Percentiles rank a stretch among this genome's conserved stretches.
Conservation (phyloP, 1,284 basidiomycete species). For the Gymnopus androsaceus region DNA sequence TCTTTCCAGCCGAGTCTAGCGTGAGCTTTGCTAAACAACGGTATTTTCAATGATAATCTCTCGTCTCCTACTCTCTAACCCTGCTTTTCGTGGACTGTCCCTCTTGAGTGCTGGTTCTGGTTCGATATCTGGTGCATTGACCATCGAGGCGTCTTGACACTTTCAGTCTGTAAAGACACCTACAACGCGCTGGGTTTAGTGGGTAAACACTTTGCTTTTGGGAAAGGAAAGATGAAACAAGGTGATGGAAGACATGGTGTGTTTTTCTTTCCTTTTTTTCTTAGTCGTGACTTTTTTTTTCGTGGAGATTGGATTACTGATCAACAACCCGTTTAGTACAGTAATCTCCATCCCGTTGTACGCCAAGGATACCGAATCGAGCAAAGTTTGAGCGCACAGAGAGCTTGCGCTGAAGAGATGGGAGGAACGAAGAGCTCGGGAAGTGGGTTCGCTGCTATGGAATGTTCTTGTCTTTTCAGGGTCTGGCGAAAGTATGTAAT, state of each 20-base stretch:
- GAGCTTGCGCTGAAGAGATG: conserved; percentile 39
- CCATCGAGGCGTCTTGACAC: conserved; percentile 14
- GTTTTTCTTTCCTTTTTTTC: conserved; percentile 26
- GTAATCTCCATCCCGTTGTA: conserved; percentile 48
- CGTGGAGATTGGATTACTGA: neutral
- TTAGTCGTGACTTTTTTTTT: neutral
- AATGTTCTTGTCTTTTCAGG: conserved; percentile 42
- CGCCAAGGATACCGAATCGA: conserved; percentile 33
- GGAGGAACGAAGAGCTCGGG: conserved; percentile 37
- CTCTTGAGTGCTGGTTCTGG: conserved; percentile 8
- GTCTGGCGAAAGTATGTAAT: conserved; percentile 23
- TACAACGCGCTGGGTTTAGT: conserved; percentile 17
- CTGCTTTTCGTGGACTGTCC: conserved; percentile 7
- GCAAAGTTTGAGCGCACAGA: conserved; percentile 34
- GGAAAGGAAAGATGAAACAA: conserved; percentile 15
- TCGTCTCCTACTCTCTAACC: neutral
- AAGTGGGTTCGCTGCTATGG: conserved; percentile 41
- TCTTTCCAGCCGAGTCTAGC: neutral
- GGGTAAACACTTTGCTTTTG: conserved; percentile 13
- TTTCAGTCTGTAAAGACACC: conserved; percentile 17
- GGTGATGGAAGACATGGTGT: conserved; percentile 44
- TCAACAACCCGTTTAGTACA: conserved; percentile 25
- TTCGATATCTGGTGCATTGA: conserved; percentile 19
- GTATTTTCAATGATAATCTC: neutral
- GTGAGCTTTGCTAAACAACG: too few relatives aligned